Evolutionary conservation across 2,329 filamentous ascomycete species (phyloP), one percentile per base, ranked within the genome.

Genomic region (Fonsecaea pedrosoi): DNA sequence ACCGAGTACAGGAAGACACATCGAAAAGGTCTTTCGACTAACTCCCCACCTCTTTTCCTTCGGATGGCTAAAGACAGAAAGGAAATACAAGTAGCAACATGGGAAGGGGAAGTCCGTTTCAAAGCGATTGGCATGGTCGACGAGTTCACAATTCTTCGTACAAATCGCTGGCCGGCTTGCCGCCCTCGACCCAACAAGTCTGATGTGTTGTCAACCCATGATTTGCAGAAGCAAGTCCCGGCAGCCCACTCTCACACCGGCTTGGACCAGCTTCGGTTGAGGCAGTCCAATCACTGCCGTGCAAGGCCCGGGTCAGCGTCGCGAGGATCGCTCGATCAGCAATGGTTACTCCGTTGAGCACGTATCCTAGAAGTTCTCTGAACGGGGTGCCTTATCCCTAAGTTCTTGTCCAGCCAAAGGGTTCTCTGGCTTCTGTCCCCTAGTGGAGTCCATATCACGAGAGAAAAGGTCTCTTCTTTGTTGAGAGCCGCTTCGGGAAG

Each of bases 131-230:
- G 25, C 25, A 53, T 60, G 35, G 45, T 50, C 18, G 45, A 18
- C 45, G 10, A 40, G 48, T 58, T 48, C 54, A 37, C 42, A 60
- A 48, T 55, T 60, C 42, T 25, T 25, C 25, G 60, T 42, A 64
- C 65, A 63, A 67, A 63, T 61, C 42, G n/a, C 40, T 38, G 15
- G 38, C 55, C 54, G 45, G 35, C 57, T 59, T 65, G 58, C 62
- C 65, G 62, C 61, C 64, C 61, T 45, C 57, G 54, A 62, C 59
- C 68, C 64, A 53, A 64, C 42, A 56, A 58, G 40, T 12, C 34
- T 70, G 68, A 42, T 70, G 68, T 54, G 68, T 68, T 70, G 68
- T 63, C 68, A 70, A 58, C 60, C 34, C 54, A 53, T 70, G 68
- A 70, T 70, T 70, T 70, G 68, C 55, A 57, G 68, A 68, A 60